Evolutionary conservation across 768 basidiomycete species (phyloP).

Genomic region (Leccinum incarnatum): DNA sequence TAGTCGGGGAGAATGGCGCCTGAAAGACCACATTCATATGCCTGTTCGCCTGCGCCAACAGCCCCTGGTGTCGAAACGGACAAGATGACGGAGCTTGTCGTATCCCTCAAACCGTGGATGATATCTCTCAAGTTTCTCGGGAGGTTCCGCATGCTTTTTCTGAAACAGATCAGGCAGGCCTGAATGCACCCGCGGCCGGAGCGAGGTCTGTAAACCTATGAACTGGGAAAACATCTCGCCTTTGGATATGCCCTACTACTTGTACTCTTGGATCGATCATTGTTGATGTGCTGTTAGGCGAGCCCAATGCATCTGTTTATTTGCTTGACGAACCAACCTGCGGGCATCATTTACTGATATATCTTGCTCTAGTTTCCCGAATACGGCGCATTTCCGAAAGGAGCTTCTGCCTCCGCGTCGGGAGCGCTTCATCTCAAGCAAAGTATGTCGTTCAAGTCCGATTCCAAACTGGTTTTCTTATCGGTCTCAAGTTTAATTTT

Average conservation of each 20-base stretch:
- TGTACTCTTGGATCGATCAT: neutral
- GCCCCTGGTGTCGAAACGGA: slow-evolving; percentile 77
- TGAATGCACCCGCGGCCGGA: slow-evolving; percentile 99
- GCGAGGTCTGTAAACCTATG: slow-evolving; percentile 98
- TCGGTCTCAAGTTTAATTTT: no score
- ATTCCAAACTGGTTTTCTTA: no score
- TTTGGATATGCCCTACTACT: slow-evolving; percentile 51
- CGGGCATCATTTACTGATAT: no score
- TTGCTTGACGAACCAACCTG: slow-evolving; percentile 92
- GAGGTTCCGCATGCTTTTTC: slow-evolving; percentile 70
- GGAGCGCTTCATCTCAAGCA: no score
- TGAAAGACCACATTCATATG: slow-evolving; percentile 99
- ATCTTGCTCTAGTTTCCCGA: no score
- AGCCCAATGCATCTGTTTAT: slow-evolving; percentile 82
- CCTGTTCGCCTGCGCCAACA: slow-evolving; percentile 83
- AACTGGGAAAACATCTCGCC: slow-evolving; percentile 84
- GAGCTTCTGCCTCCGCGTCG: no score
- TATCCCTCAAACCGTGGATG: slow-evolving; percentile 80
- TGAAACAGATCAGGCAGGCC: slow-evolving; percentile 67
- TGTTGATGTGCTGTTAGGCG: slow-evolving; percentile 40
- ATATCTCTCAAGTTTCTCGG: slow-evolving; percentile 88
- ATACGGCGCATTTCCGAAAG: no score
- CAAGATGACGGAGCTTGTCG: slow-evolving; percentile 73
- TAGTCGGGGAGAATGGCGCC: slow-evolving; percentile 98
- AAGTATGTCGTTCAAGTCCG: no score